Conservation (phyloP, 176 grass and related monocot species). For the Musa acuminata region DNA sequence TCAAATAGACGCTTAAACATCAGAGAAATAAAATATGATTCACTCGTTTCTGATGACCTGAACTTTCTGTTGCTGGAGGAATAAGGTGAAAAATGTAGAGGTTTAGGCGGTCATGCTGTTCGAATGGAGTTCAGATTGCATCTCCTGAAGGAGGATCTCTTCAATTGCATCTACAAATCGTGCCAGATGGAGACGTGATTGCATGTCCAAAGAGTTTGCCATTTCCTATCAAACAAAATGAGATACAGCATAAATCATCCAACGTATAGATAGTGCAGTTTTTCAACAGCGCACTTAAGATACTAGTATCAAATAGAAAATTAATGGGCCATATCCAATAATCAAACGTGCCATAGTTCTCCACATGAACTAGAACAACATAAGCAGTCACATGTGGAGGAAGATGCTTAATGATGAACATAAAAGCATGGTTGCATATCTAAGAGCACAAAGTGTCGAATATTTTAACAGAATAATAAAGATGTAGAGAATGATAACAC, state of each 20-base stretch:
- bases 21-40: neutral
- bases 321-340: too few species aligned
- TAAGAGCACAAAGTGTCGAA: too few species aligned
- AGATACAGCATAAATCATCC: neutral
- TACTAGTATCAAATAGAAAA: neutral
- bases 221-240: slow-evolving; percentile 37
- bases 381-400: too few species aligned
- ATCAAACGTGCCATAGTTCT: too few species aligned
- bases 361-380: too few species aligned
- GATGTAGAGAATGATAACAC: too few species aligned
- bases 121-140: slow-evolving; percentile 35
- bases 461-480: too few species aligned
- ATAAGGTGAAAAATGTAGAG: neutral
- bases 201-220: slow-evolving; percentile 53
- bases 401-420: too few species aligned
- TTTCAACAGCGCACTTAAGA: neutral
- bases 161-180: slow-evolving; percentile 64
- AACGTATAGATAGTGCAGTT: neutral
- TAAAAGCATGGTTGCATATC: too few species aligned
- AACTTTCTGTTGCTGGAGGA: neutral
- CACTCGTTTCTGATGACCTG: neutral
- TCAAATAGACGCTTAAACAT: neutral
- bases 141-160: slow-evolving; percentile 56
- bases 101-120: neutral
- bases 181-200: slow-evolving; percentile 50